phyloP scores from a whole-genome alignment of 805 yeast genomes.

The Hanseniaspora thailandica region DNA sequence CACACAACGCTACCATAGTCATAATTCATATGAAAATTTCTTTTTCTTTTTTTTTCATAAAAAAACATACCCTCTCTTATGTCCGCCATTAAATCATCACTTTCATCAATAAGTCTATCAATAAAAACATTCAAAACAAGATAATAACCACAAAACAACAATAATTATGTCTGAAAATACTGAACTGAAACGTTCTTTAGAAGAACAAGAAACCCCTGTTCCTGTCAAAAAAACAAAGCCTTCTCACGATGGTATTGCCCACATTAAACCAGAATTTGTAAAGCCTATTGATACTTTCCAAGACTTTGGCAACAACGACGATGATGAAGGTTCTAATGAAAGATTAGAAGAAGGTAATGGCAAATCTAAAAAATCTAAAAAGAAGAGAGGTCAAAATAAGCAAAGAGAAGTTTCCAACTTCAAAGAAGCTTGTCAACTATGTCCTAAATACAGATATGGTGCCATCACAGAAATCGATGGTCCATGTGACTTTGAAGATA shows the following conservation, averaged over 20 bases:
- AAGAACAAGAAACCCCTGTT: slow-evolving; percentile 23
- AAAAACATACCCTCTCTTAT: too few relatives aligned
- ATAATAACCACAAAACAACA: not conserved
- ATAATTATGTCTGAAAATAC: not conserved
- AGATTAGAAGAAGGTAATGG: slow-evolving; percentile 25
- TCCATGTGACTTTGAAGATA: slow-evolving; percentile 61
- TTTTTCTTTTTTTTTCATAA: too few relatives aligned
- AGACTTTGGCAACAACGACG: slow-evolving; percentile 26
- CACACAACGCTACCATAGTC: too few relatives aligned
- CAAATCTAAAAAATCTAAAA: slow-evolving; percentile 31
- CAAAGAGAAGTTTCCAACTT: slow-evolving; percentile 62
- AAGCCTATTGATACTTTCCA: slow-evolving; percentile 26
- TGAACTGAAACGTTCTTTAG: slow-evolving; percentile 14
- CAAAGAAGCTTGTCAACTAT: slow-evolving; percentile 52
- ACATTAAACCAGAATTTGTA: slow-evolving; percentile 60
- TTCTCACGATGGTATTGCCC: slow-evolving; percentile 52
- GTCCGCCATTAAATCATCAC: too few relatives aligned
- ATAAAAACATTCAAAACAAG: not conserved
- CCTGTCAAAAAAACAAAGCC: slow-evolving; percentile 22
- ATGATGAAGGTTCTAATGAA: slow-evolving; percentile 35
- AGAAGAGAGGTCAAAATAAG: slow-evolving; percentile 71
- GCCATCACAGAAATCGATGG: slow-evolving; percentile 33
- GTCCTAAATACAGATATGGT: slow-evolving; percentile 35
- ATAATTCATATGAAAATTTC: too few relatives aligned
- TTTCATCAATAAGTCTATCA: too few relatives aligned